These are phyloP conservation scores for Phytophthora quininea DNA, from an alignment of 352 stramenopile genomes.

Conservation along the genomic window DNA sequence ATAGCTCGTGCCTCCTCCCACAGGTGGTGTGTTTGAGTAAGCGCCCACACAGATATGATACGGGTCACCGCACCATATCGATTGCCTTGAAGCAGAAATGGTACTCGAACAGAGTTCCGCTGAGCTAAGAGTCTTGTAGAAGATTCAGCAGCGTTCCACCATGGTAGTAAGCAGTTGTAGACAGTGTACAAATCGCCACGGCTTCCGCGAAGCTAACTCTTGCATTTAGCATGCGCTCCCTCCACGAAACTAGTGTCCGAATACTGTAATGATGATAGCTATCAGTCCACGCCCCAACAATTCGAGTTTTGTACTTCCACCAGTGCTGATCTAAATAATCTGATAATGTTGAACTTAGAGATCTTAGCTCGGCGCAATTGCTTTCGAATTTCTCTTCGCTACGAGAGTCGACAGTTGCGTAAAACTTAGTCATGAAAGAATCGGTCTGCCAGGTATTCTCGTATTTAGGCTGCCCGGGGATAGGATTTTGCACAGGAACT, in stretches of 20 bases:
- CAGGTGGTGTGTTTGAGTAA: conserved; percentile 1
- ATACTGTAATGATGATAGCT: no score
- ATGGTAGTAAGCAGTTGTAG: background rate
- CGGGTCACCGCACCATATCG: no score
- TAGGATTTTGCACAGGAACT: background rate
- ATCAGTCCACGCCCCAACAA: conserved; percentile 5
- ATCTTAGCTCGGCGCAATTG: background rate
- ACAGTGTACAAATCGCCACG: conserved; percentile 5
- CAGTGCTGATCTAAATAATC: conserved; percentile 1
- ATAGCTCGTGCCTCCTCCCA: background rate
- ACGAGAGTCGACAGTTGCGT: background rate
- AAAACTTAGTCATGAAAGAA: conserved; percentile 2
- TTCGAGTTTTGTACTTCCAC: conserved; percentile 5
- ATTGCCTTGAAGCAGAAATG: conserved; percentile 5
- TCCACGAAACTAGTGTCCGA: background rate
- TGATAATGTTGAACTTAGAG: background rate
- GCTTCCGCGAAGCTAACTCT: background rate
- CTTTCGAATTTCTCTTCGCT: conserved; percentile 2
- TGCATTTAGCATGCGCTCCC: background rate
- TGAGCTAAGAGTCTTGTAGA: background rate
- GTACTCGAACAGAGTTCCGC: background rate
- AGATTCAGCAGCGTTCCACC: background rate
- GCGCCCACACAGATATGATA: no score
- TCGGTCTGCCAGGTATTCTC: conserved; percentile 2
- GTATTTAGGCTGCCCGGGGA: background rate